Evolutionary conservation across 2,329 filamentous ascomycete genomes (phyloP).

Genomic region (Colletotrichum chrysophilum): DNA sequence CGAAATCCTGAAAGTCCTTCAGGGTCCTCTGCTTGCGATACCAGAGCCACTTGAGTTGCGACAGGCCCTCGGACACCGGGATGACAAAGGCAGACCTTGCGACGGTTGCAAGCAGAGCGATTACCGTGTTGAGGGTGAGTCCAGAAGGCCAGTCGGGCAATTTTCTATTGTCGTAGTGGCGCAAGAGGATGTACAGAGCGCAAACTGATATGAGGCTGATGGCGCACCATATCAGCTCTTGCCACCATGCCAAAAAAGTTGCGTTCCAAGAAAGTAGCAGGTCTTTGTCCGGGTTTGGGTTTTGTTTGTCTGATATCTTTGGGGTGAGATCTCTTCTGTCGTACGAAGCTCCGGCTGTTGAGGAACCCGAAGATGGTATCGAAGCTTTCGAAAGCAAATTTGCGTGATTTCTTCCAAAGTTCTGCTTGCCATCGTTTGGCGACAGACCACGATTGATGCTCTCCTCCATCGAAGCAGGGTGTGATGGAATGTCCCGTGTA

Average conservation of each 20-base stretch:
- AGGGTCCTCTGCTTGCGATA: constrained; percentile 8
- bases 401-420: rapidly evolving
- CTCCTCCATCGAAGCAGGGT: background rate
- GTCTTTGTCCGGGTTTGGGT: rapidly evolving
- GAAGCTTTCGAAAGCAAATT: rapidly evolving
- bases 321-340: background rate
- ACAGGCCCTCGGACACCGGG: constrained; percentile 28
- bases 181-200: background rate
- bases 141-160: constrained; percentile 26
- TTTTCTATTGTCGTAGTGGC: constrained; percentile 20
- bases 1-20: constrained; percentile 15
- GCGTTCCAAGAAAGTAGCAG: background rate
- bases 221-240: background rate
- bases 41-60: constrained; percentile 24
- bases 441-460: background rate
- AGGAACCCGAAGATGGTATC: background rate
- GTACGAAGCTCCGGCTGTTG: background rate
- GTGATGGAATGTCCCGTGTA: too few relatives aligned
- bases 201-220: background rate
- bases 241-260: background rate
- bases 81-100: constrained; percentile 26
- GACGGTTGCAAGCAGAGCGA: constrained; percentile 30
- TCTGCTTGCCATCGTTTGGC: rapidly evolving
- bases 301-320: rapidly evolving
- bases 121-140: constrained; percentile 32